These are phyloP conservation scores for Chamaecyparis obtusa DNA, from an alignment of 75 land plant genomes.

Conservation along the genomic window DNA sequence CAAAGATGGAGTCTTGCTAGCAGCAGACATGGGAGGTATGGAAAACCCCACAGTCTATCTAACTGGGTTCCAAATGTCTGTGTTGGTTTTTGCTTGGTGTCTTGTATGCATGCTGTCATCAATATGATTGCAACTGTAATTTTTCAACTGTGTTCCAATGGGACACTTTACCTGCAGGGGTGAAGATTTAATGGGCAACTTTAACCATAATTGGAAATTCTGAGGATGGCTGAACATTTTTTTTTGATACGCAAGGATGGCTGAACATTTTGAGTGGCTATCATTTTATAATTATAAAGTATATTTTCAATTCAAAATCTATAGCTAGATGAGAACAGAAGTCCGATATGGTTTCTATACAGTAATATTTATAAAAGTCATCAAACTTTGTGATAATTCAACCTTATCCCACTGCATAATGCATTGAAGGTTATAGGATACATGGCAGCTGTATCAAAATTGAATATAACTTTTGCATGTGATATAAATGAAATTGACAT, in stretches of 20 bases:
- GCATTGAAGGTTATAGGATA: too few relatives aligned
- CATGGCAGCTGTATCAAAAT: background rate
- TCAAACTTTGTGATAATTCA: too few relatives aligned
- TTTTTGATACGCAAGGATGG: too few relatives aligned
- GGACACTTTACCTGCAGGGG: background rate
- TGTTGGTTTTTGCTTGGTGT: background rate
- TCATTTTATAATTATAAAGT: background rate
- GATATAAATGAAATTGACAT: background rate
- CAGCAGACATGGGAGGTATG: constrained; percentile 87
- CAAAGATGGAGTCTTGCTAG: constrained; percentile 85
- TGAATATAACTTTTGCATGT: background rate
- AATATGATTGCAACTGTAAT: background rate
- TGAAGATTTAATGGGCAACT: background rate
- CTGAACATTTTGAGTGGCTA: background rate
- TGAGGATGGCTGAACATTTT: background rate
- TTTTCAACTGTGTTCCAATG: background rate
- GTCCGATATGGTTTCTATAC: too few relatives aligned
- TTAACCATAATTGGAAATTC: background rate
- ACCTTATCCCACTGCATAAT: too few relatives aligned
- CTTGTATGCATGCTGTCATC: background rate
- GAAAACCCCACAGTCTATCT: background rate
- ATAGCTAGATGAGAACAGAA: background rate
- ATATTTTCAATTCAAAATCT: background rate
- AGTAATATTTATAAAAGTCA: too few relatives aligned
- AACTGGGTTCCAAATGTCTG: background rate